Base-by-base conservation (phyloP, 345 rosid species). In the Salix viminalis region DNA sequence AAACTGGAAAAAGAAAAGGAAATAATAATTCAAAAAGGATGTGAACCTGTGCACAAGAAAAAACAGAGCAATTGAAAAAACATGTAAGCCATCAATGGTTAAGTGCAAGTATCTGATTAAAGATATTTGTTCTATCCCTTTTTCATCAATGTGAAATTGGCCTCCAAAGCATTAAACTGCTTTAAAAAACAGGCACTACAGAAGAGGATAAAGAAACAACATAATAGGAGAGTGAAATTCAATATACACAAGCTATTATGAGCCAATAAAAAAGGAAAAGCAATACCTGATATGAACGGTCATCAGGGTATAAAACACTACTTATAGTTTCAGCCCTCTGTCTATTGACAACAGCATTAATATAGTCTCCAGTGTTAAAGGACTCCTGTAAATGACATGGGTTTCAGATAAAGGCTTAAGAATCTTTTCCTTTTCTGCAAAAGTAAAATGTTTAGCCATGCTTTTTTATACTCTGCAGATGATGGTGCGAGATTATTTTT, bases 251-350 rank as follows among this genome's bases (percentile, higher is more conserved):
- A 46, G 74, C 58, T 72, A 64, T 30, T 39, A 42, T 41, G 44
- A 65, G 70, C 56, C 64, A 64, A 48, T 37, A 13, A 70, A 70
- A 74, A 60, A 71, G 70, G 48, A 74, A 70, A 32, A 75, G 23
- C 14, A 69, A 66, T 72, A 80, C 88, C 84, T 86, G 88, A 77
- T 83, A 75, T 50, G 88, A 76, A 54, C 84, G 85, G 71, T 84
- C 89, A 72, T 86, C 86, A 19, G 89, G 89, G 77, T 76, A 86
- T 44, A 86, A 75, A 75, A 84, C 65, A 54, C 86, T 84, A 54
- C 87, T 84, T 60, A 86, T 86, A 75, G 81, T 86, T 75, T 86
- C 89, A 34, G 87, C 86, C 41, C 66, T 80, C 79, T 84, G 87
- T 76, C 87, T 79, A 61, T 81, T 77, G 62, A 84, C 87, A 77